A percentile compares a stretch with the other conserved stretches of the same genome.
Evolutionary conservation across 2,329 filamentous ascomycete species (phyloP).

Genomic region (Fusarium sp.): DNA sequence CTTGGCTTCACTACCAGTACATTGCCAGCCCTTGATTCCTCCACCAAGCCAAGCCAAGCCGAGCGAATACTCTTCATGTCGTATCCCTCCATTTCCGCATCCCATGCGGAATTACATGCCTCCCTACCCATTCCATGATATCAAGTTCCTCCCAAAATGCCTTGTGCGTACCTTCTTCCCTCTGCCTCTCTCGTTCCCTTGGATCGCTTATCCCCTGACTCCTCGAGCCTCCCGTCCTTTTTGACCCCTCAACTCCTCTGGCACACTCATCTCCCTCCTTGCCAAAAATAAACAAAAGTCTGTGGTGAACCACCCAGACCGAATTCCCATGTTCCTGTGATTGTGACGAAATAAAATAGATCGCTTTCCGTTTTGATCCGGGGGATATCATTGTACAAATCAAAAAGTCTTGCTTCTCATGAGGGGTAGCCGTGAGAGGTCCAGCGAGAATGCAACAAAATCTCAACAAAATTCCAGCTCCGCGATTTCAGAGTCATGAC

Average conservation of each 20-base stretch:
- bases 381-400: conserved; percentile 39
- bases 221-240: neutral
- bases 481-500: neutral
- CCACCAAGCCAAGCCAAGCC: neutral
- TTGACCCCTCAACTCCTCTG: conserved; percentile 7
- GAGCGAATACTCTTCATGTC: neutral
- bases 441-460: conserved; percentile 7
- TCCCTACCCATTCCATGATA: conserved; percentile 7
- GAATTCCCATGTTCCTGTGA: neutral
- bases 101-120: conserved; percentile 10
- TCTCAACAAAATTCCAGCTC: neutral
- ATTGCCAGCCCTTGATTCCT: neutral
- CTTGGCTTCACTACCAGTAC: neutral
- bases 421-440: neutral
- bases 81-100: neutral
- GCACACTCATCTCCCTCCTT: conserved; percentile 1
- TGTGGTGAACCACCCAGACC: neutral
- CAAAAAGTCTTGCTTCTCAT: conserved; percentile 17
- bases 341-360: conserved; percentile 19
- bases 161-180: neutral
- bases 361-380: conserved; percentile 32
- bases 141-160: conserved; percentile 10
- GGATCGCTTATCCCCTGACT: conserved; percentile 22
- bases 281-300: conserved; percentile 10
- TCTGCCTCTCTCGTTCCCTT: neutral